Percentiles rank a stretch among this genome's conserved stretches.
Evolutionary conservation across 1,139 yeast species (phyloP).

Genomic region (Blastobotrys elegans): DNA sequence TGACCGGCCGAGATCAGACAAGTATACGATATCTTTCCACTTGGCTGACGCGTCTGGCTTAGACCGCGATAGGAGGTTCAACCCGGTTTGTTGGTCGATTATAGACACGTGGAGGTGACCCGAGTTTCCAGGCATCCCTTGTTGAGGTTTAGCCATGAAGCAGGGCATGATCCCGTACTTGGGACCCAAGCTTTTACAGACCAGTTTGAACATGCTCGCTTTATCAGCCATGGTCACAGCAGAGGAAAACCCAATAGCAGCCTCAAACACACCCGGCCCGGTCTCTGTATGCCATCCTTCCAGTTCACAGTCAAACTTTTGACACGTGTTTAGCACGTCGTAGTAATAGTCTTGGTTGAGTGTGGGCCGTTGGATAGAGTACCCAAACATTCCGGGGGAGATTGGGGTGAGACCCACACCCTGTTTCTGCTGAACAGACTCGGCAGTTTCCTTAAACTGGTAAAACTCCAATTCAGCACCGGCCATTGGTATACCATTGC

Average conservation of each 20-base stretch:
- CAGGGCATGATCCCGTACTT: constrained; percentile 33
- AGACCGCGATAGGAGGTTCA: constrained; percentile 32
- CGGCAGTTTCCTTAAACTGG: constrained; percentile 32
- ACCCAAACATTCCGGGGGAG: constrained; percentile 38
- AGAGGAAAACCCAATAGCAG: constrained; percentile 33
- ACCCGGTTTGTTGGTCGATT: constrained; percentile 25
- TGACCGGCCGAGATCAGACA: constrained; percentile 33
- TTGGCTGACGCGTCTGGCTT: constrained; percentile 26
- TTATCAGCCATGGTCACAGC: constrained; percentile 35
- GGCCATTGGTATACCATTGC: constrained; percentile 27
- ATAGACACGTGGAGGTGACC: constrained; percentile 37
- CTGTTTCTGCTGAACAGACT: constrained; percentile 27
- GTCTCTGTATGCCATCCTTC: constrained; percentile 40
- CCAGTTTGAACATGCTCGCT: constrained; percentile 33
- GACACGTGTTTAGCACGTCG: constrained; percentile 28
- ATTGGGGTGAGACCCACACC: constrained; percentile 30
- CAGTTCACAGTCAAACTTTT: constrained; percentile 27
- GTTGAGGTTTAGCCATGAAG: constrained; percentile 38
- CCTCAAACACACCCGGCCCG: constrained; percentile 39
- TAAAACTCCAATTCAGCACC: constrained; percentile 38
- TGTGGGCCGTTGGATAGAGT: constrained; percentile 34
- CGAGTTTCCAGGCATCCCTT: constrained; percentile 37
- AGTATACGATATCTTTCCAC: constrained; percentile 30
- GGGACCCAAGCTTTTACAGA: constrained; percentile 33
- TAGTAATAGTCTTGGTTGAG: constrained; percentile 32